Conservation (phyloP, 192 early-diverging fungal genomes). For the Gaertneriomyces semiglobifer region DNA sequence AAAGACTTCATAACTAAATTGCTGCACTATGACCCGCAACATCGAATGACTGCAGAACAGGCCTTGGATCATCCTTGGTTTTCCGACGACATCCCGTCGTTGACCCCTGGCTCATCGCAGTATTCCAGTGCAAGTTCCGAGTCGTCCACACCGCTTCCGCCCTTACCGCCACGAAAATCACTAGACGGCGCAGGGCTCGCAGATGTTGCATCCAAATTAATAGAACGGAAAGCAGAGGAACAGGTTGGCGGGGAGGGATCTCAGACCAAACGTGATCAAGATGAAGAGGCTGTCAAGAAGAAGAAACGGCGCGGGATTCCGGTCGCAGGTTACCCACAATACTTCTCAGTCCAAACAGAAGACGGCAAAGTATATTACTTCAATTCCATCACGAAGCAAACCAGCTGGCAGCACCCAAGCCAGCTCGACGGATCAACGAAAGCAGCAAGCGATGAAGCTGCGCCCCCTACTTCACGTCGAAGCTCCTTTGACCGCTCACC, state of each 20-base stretch:
- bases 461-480: too few species aligned
- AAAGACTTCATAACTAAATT: constrained; percentile 65
- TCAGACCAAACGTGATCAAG: neutral
- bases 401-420: neutral
- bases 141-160: neutral
- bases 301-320: neutral
- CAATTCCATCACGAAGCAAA: constrained; percentile 19
- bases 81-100: neutral
- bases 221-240: neutral
- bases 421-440: neutral
- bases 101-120: neutral
- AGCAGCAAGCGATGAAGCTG: neutral
- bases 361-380: constrained; percentile 26
- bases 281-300: neutral
- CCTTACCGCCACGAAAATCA: constrained; percentile 5
- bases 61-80: constrained; percentile 80
- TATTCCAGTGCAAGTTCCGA: constrained; percentile 17
- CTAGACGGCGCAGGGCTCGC: neutral
- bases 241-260: neutral
- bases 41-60: constrained; percentile 66
- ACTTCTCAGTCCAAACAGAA: neutral
- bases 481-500: neutral
- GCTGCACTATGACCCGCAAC: constrained; percentile 58
- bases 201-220: neutral
- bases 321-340: neutral